phyloP scores from a whole-genome alignment of 2,329 filamentous ascomycete species.

The Fusarium staphyleae region DNA sequence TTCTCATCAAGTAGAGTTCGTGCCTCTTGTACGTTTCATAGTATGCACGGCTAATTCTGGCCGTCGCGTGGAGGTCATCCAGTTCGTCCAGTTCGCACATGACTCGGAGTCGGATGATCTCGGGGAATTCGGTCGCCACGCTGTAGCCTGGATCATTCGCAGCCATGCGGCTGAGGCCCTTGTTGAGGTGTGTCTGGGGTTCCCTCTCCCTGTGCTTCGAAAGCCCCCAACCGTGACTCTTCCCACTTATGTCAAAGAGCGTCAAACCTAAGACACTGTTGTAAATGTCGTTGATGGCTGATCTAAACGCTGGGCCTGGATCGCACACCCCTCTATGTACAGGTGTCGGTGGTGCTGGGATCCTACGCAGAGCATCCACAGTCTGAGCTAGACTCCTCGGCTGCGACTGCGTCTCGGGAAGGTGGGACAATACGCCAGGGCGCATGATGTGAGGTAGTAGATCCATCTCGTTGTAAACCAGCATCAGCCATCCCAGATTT shows the following conservation, averaged over 20 bases:
- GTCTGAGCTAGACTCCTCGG: conserved; percentile 54
- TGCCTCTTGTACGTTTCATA: conserved; percentile 56
- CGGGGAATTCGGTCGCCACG: conserved; percentile 46
- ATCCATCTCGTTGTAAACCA: conserved; percentile 57
- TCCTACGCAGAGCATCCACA: conserved; percentile 51
- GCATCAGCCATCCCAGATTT: conserved; percentile 62
- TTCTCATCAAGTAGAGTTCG: conserved; percentile 50
- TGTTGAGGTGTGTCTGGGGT: conserved; percentile 46
- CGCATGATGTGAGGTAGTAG: conserved; percentile 53
- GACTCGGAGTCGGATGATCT: conserved; percentile 50
- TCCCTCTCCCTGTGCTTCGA: conserved; percentile 49
- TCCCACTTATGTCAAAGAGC: conserved; percentile 56
- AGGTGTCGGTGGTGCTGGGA: conserved; percentile 54
- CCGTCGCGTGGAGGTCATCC: conserved; percentile 53
- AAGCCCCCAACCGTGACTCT: conserved; percentile 58
- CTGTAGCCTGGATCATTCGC: conserved; percentile 43
- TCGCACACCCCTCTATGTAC: conserved; percentile 57
- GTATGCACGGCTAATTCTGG: conserved; percentile 52
- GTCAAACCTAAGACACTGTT: conserved; percentile 59
- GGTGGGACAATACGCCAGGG: conserved; percentile 37
- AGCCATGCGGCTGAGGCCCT: conserved; percentile 45
- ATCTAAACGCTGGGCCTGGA: conserved; percentile 55
- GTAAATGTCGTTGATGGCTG: conserved; percentile 57
- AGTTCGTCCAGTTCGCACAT: conserved; percentile 50
- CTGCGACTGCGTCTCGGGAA: conserved; percentile 38